Evolutionary conservation across 306 rosid genomes (phyloP).

Genomic region (Cucurbita argyrosperma): DNA sequence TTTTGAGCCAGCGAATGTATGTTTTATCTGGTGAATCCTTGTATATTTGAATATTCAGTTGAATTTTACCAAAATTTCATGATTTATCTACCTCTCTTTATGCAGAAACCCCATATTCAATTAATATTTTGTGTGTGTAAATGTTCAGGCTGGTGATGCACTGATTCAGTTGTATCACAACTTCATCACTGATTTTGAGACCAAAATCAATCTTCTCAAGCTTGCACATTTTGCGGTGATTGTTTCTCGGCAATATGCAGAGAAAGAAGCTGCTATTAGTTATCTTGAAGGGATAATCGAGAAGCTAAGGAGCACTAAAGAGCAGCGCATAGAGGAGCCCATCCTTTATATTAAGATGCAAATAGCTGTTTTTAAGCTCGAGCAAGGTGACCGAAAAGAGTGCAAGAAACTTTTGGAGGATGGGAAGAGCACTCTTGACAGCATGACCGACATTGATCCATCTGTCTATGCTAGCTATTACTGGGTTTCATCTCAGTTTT

Average conservation of each 20-base stretch:
- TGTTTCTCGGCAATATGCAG: conserved; percentile 90
- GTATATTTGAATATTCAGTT: background rate
- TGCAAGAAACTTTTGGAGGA: conserved; percentile 86
- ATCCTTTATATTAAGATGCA: conserved; percentile 87
- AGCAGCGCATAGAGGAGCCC: conserved; percentile 90
- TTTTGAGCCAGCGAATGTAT: background rate
- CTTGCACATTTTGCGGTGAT: conserved; percentile 98
- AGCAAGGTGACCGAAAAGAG: conserved; percentile 74
- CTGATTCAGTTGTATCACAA: conserved; percentile 84
- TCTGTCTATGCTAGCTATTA: conserved; percentile 82
- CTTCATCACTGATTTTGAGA: conserved; percentile 97
- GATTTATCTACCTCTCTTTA: background rate
- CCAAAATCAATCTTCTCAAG: conserved; percentile 94
- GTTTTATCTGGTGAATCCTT: background rate
- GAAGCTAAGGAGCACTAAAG: conserved; percentile 76
- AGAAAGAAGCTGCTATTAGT: conserved; percentile 80
- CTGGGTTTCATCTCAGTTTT: conserved; percentile 93
- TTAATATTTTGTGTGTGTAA: background rate
- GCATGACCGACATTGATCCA: conserved; percentile 99
- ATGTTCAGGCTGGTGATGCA: conserved; percentile 94
- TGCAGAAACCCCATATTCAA: background rate
- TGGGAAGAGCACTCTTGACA: conserved; percentile 85
- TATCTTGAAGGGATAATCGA: conserved; percentile 86
- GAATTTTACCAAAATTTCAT: background rate
- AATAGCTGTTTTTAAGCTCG: conserved; percentile 71